Base-by-base conservation (phyloP, 306 rosid genomes). In the Acacia melanoxylon region DNA sequence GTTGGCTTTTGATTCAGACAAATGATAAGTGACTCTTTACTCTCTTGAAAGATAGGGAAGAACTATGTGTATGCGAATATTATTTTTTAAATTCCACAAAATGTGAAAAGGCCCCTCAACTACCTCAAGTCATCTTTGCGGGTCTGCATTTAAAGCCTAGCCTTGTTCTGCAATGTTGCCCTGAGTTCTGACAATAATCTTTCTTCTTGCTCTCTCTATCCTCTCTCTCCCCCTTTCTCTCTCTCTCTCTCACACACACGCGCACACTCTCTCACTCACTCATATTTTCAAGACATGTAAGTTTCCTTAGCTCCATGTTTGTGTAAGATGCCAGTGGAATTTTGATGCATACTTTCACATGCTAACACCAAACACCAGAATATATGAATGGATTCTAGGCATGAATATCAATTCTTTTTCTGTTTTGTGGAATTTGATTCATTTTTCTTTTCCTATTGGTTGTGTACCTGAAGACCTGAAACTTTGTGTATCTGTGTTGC, bases 1-100 rank as follows among this genome's bases (percentile, higher is more conserved):
- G 40, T 27, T 62, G 68, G 40, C 68, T 27, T 27, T 27, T 27
- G 40, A 62, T 62, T 62, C 37, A 13, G 40, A 27, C 68, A 62
- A 62, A 68, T 9, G 68, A 58, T 69, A n/a, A 19, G 62, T 3
- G 62, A 31, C 48, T 10, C 22, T 48, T 48, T 68, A 12, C 49
- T 13, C 65, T 58, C 20, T 27, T 62, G 68, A 20, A 67, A 91
- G 90, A 80, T 24, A 58, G 65, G 65, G 65, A 58, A 58, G 31
- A 58, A 58, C 14, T 76, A 70, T 24, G 4, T 19, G 4, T 27
- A 40, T 70, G 13, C 35, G 59, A 40, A 49, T 62, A 59, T 24
- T 35, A 41, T 63, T 17, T 75, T 44, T 10, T 13, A 16, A 51
- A 51, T 51, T 51, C 58, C 58, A 59, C 79, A 11, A 76, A 69